phyloP scores from a whole-genome alignment of 768 basidiomycete genomes.

The Vararia minispora region DNA sequence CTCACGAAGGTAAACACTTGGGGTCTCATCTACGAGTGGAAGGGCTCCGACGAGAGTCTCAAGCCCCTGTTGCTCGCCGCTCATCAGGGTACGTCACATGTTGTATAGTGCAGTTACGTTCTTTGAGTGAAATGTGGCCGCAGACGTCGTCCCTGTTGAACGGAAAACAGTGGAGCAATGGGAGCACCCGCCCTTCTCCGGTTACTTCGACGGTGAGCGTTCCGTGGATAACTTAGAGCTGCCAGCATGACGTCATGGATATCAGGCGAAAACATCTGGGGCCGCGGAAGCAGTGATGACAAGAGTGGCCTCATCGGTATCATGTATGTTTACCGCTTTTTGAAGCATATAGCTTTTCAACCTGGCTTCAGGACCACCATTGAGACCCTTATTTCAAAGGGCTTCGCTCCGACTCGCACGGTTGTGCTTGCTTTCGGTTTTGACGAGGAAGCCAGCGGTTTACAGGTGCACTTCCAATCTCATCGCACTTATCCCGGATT shows the following conservation, averaged over 20 bases:
- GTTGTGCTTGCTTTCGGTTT: conserved; percentile 33
- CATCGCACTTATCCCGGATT: background rate
- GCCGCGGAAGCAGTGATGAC: conserved; percentile 25
- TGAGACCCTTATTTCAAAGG: conserved; percentile 33
- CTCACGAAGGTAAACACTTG: conserved; percentile 51
- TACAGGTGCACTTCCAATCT: conserved; percentile 12
- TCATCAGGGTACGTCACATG: conserved; percentile 40
- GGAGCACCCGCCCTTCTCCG: conserved; percentile 43
- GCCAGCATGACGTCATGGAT: conserved; percentile 4
- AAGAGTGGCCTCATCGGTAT: conserved; percentile 24
- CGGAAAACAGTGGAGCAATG: conserved; percentile 33
- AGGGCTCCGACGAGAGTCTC: conserved; percentile 33
- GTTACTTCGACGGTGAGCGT: conserved; percentile 32
- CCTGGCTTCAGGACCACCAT: conserved; percentile 19
- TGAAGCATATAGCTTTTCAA: background rate
- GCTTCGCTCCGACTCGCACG: conserved; percentile 34
- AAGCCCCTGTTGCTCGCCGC: conserved; percentile 46
- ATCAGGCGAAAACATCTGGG: conserved; percentile 22
- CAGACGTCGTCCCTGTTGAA: conserved; percentile 47
- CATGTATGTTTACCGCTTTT: conserved; percentile 14
- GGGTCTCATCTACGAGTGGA: conserved; percentile 51
- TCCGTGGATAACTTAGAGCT: background rate
- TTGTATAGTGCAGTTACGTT: no score
- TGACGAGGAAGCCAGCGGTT: conserved; percentile 36
- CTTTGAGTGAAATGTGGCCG: no score